These are phyloP conservation scores for Hortaea werneckii DNA, from an alignment of 2,329 filamentous ascomycete genomes.

Conservation along the genomic window DNA sequence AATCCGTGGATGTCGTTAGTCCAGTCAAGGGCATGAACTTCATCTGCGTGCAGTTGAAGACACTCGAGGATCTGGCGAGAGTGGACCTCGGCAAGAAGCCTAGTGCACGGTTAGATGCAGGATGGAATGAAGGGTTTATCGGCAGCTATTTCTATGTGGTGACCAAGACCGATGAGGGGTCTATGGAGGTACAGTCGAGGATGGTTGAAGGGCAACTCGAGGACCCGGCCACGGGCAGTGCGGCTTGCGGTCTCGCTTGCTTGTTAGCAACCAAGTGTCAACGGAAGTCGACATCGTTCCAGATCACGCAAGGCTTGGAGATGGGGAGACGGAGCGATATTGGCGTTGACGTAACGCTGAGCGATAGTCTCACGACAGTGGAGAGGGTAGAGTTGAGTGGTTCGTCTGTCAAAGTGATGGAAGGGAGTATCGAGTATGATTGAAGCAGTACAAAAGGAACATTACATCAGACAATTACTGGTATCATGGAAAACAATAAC, in stretches of 20 bases:
- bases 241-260: constrained; percentile 37
- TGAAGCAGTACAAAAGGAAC: neutral
- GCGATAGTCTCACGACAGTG: constrained; percentile 25
- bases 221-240: constrained; percentile 43
- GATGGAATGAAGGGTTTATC: constrained; percentile 46
- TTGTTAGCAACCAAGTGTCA: constrained; percentile 33
- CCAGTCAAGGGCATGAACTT: constrained; percentile 68
- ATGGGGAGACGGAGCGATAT: constrained; percentile 43
- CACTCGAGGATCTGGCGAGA: constrained; percentile 46
- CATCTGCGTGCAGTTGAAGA: constrained; percentile 52
- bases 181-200: constrained; percentile 41
- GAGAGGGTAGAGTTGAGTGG: constrained; percentile 35
- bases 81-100: constrained; percentile 28
- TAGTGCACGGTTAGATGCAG: constrained; percentile 30
- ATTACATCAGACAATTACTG: neutral
- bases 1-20: constrained; percentile 27
- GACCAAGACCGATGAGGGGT: neutral
- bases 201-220: constrained; percentile 46
- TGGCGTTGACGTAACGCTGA: constrained; percentile 35
- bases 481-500: neutral
- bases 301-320: constrained; percentile 41
- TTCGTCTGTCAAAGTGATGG: constrained; percentile 34
- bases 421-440: constrained; percentile 18
- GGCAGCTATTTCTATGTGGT: constrained; percentile 51
- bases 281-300: constrained; percentile 27